Percentiles rank a stretch among this genome's conserved stretches.
These are phyloP conservation scores for Capsicum rhomboideum DNA, from an alignment of 257 asterid species.

Conservation along the genomic window DNA sequence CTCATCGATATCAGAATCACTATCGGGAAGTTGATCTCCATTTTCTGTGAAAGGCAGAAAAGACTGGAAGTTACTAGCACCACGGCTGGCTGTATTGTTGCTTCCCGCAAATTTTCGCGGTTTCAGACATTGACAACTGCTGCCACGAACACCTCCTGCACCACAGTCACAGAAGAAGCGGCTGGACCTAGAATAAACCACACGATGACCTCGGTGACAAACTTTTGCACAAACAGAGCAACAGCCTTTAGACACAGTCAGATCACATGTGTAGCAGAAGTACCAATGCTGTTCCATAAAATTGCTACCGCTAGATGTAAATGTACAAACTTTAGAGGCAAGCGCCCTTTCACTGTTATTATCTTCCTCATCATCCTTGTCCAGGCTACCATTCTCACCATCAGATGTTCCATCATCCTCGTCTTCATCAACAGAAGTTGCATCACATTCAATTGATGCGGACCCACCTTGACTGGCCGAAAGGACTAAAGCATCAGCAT, in stretches of 20 bases:
- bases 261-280: conserved; percentile 97
- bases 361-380: conserved; percentile 95
- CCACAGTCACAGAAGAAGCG: conserved; percentile 99
- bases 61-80: conserved; percentile 60
- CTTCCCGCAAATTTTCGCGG: conserved; percentile 83
- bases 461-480: conserved; percentile 67
- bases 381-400: conserved; percentile 92
- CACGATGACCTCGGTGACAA: conserved; percentile 99
- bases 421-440: conserved; percentile 92
- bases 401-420: conserved; percentile 99
- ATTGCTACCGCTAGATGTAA: conserved; percentile 98
- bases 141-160: conserved; percentile 98
- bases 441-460: conserved; percentile 81
- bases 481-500: conserved; percentile 53
- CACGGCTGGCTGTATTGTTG: conserved; percentile 43
- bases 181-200: conserved; percentile 96
- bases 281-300: conserved; percentile 99
- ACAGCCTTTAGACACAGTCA: conserved; percentile 95
- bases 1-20: conserved; percentile 90
- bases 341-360: conserved; percentile 81
- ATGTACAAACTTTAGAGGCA: conserved; percentile 95
- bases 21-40: conserved; percentile 83
- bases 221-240: conserved; percentile 99
- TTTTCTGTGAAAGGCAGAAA: conserved; percentile 74
- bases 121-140: conserved; percentile 93